A percentile compares a stretch with the other conserved stretches of the same genome.
Evolutionary conservation across 106 monocot genomes (phyloP).

Genomic region (Narthecium ossifragum): DNA sequence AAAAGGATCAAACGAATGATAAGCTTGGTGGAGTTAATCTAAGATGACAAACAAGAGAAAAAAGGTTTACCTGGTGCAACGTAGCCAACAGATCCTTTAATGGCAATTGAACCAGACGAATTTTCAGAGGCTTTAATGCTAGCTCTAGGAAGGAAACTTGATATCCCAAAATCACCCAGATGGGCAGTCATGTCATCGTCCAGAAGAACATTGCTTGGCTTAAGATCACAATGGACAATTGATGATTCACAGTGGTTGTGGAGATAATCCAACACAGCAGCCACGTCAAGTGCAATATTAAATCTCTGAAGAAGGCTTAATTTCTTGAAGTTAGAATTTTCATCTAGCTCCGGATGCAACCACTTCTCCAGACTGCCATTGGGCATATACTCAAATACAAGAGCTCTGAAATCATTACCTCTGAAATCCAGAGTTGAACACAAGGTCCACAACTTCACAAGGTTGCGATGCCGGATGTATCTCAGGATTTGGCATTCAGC

Average conservation of each 20-base stretch:
- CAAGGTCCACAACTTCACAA: background rate
- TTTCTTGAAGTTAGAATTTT: background rate
- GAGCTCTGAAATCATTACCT: constrained; percentile 11
- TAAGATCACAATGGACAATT: constrained; percentile 26
- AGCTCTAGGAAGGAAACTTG: background rate
- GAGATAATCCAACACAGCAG: constrained; percentile 22
- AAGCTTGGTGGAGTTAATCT: no score
- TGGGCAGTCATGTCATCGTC: constrained; percentile 8
- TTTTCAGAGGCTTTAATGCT: background rate
- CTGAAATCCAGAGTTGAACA: background rate
- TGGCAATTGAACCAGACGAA: background rate
- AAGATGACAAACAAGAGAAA: no score
- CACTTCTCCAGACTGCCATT: constrained; percentile 8
- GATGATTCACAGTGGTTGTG: constrained; percentile 3
- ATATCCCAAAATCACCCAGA: constrained; percentile 12
- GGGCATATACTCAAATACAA: constrained; percentile 8
- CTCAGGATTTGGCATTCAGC: background rate
- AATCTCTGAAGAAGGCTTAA: constrained; percentile 5
- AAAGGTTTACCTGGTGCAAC: constrained; percentile 11
- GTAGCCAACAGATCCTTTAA: constrained; percentile 13
- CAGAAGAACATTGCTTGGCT: constrained; percentile 21
- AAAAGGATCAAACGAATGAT: no score
- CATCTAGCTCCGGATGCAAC: constrained; percentile 1
- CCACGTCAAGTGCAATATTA: constrained; percentile 18
- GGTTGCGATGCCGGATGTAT: background rate